phyloP scores from a whole-genome alignment of 208 protist genomes.

The Sergeia podlipaevii region DNA sequence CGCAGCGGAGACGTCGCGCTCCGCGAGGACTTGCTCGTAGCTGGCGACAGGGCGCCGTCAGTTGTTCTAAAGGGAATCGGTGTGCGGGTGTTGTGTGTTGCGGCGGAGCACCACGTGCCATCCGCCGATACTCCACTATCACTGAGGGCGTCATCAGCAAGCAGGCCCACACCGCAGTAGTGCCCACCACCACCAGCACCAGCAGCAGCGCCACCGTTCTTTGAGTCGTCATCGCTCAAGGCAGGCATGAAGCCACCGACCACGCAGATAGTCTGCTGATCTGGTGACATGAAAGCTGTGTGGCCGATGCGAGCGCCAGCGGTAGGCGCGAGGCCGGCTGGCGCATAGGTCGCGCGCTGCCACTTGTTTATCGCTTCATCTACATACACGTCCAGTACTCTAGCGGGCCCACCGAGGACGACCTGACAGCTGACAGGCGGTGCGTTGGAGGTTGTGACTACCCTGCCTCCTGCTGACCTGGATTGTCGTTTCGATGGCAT shows the following conservation, averaged over 20 bases:
- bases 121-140: too few relatives aligned
- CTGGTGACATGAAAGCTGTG: constrained; percentile 11
- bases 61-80: too few relatives aligned
- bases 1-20: too few relatives aligned
- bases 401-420: background rate
- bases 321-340: constrained; percentile 4
- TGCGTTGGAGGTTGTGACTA: background rate
- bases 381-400: background rate
- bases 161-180: background rate
- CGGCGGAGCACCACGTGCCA: too few relatives aligned
- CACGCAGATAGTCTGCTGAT: constrained; percentile 22
- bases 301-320: constrained; percentile 11
- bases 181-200: background rate
- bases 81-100: too few relatives aligned
- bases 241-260: constrained; percentile 11
- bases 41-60: too few relatives aligned
- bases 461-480: background rate
- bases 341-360: constrained; percentile 1
- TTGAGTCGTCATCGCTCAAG: background rate
- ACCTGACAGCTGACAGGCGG: background rate
- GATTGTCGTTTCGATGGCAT: too few relatives aligned
- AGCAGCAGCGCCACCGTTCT: background rate
- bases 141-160: constrained; percentile 9
- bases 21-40: too few relatives aligned
- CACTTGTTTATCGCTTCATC: background rate